Base-by-base conservation (phyloP, 2,329 filamentous ascomycete species). In the Sporothrix phasma region DNA sequence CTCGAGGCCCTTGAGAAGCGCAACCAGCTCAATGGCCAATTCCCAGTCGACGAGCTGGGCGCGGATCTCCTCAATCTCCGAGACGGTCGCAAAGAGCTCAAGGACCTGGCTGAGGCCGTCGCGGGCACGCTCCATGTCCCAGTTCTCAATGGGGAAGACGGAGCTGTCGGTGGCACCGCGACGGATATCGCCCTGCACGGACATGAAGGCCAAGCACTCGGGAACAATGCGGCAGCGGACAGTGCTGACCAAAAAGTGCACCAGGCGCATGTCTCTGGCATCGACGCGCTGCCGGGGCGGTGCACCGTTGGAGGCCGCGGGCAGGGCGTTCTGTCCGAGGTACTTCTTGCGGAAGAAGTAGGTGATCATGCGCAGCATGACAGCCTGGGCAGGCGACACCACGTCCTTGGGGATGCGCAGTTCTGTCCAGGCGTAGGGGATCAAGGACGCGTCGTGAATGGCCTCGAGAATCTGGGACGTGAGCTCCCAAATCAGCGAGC, bases 71-170 rank as follows among this genome's bases (percentile, higher is more conserved):
- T 87, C 82, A 70, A 93, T 88, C 71, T 96, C 92, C 0, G 90
- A 92, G 31, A 96, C 84, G 0, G 94, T 92, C 17, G 89, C 91
- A 62, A 97, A 88, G 73, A 97, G 96, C 70, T 97, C 92, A 1
- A 97, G 84, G 72, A 96, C 96, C 74, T 97, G 92, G 61, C 92
- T 91, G 1, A 97, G 85, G 0, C 93, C 93, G 71, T 97, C 93
- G 73, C 96, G 96, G 65, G 95, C 93, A 15, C 93, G 86, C 73
- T 97, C 93, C 88, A 97, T 96, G 71, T 97, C 93, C 93, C 93
- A 97, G 54, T 92, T 83, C 70, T 97, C 95, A 1, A 97, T 86
- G 0, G 93, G 93, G 70, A 97, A 97, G 71, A 97, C 92, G 67
- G 90, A 86, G 0, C 90, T 86, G 66, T 93, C 84, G 17, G 88